These are phyloP conservation scores for Trichoderma gracile DNA, from an alignment of 2,329 filamentous ascomycete genomes.

Conservation along the genomic window DNA sequence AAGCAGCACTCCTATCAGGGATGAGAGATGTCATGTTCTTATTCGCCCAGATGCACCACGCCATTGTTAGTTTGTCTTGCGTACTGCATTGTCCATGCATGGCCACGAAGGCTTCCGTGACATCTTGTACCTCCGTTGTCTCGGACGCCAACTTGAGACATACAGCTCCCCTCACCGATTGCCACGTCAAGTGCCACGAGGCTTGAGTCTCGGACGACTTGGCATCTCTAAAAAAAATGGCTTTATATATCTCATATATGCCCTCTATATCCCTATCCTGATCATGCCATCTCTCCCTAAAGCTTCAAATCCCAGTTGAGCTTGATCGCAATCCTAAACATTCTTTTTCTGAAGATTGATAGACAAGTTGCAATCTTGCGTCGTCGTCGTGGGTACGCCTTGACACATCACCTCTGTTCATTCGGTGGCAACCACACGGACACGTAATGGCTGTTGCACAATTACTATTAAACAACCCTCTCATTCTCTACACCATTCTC, in stretches of 20 bases:
- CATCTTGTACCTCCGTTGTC: neutral
- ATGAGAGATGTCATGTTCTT: neutral
- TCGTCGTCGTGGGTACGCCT: neutral
- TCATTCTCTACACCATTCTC: conserved; percentile 16
- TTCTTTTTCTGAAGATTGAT: too few species aligned
- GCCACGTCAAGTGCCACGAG: neutral
- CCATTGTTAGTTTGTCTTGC: neutral
- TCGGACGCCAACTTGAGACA: neutral
- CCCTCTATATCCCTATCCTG: too few species aligned
- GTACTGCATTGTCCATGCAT: neutral
- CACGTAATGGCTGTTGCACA: conserved; percentile 21
- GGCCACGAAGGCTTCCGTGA: neutral
- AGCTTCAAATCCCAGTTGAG: too few species aligned
- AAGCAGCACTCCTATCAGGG: too few species aligned
- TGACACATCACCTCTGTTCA: neutral
- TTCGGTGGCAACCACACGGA: neutral
- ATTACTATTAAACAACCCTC: conserved; percentile 3
- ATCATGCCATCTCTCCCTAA: neutral
- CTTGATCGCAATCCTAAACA: neutral
- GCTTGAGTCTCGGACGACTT: neutral
- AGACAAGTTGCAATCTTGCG: neutral
- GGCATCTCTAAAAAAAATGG: too few species aligned
- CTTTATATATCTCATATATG: neutral
- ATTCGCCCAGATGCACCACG: neutral
- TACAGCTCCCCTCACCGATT: neutral